Evolutionary conservation across 192 early-diverging fungal species (phyloP), one percentile per base, ranked within the genome.

Genomic region (Umbelopsis isabellina): DNA sequence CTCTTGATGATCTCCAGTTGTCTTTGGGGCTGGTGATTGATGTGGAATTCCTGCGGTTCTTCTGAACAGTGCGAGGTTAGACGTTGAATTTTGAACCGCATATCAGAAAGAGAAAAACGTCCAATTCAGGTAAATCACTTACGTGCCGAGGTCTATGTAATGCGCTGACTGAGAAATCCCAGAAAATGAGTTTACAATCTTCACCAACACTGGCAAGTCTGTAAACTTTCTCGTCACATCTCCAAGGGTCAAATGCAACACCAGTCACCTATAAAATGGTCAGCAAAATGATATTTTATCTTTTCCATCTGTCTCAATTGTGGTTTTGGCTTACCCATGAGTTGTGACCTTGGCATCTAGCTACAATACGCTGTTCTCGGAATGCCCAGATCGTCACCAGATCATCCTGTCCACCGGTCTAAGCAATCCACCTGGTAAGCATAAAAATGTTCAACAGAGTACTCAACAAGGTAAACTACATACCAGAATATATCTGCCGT

Each of bases 331-430:
- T 58, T 37, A 94, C 91, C 92, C 96, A 97, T 0, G 95, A 97
- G 65, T 89, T 85, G 73, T 97, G 95, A 21, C 95, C 96, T 70
- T 94, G 92, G 74, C 95, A 95, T 8, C 97, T 82, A 4, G 94
- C 94, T 5, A 97, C 84, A 25, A 96, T 88, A 16, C 86, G 75
- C 41, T 86, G 85, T 46, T 91, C 91, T 46, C 87, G 81, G 77
- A 94, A 93, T 23, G 89, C 86, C 94, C 93, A 97, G 16, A 99
- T 86, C 1, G 92, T 92, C 12, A 99, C 80, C 13, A 97, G 71
- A 73, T 99, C 95, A 79, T 99, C 96, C 71, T 99, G 94, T 11
- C 95, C 94, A 23, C 97, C 95, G 3, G 91, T 88, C 75, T 85
- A 67, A 46, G 11, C 55, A 44, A 55, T 87, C 61, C 46, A 77